Conservation (phyloP, 257 asterid genomes). For the Jacaranda mimosifolia region DNA sequence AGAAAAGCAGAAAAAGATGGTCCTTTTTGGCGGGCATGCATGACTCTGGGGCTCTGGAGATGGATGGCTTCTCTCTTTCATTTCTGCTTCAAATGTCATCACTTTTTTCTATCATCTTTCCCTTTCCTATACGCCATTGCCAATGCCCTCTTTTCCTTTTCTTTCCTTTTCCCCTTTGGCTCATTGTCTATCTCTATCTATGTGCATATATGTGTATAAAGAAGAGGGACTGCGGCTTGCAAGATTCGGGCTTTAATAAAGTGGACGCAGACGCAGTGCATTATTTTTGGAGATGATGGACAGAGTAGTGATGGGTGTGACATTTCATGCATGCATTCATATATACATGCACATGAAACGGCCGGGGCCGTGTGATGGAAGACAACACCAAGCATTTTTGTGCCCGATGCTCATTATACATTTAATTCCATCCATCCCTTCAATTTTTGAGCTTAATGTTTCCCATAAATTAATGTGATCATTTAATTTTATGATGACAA, state of each 20-base stretch:
- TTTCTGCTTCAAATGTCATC: constrained; percentile 10
- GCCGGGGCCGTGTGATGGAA: neutral
- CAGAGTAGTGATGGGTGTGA: constrained; percentile 23
- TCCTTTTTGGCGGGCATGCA: constrained; percentile 23
- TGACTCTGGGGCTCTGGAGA: constrained; percentile 15
- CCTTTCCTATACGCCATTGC: constrained; percentile 29
- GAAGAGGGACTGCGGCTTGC: neutral
- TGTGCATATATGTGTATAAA: neutral
- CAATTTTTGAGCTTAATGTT: too few species aligned
- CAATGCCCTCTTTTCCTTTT: neutral
- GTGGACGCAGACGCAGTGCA: neutral
- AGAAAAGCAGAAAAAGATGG: too few species aligned
- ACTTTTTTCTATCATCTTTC: constrained; percentile 20
- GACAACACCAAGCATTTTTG: neutral
- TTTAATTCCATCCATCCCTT: neutral
- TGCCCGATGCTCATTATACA: neutral
- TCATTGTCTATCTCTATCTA: neutral
- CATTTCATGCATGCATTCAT: neutral
- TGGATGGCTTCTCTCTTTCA: neutral
- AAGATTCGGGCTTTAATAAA: constrained; percentile 29
- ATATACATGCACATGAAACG: neutral
- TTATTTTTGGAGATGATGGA: constrained; percentile 10
- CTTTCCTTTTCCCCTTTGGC: neutral
- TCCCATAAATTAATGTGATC: too few species aligned
- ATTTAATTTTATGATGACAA: too few species aligned